Base-by-base conservation (phyloP, 495 filamentous ascomycete genomes). In the Aspergillus saccharolyticus region DNA sequence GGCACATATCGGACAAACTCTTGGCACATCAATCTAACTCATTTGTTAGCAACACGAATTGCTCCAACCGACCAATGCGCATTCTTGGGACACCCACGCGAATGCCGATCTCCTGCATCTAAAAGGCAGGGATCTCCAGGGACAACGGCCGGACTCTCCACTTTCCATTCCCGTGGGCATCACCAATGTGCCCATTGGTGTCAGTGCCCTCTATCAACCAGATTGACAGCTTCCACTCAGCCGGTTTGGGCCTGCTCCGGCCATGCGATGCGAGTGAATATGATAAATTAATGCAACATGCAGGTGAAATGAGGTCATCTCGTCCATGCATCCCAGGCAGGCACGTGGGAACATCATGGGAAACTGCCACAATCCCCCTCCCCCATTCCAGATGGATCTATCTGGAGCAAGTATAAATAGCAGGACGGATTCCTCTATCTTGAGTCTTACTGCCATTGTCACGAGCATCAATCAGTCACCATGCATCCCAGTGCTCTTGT, bases 401-500 rank as follows among this genome's bases (percentile, higher is more conserved):
- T 12, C 14, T 15, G 33, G n/a, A n/a, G n/a, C n/a, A 15, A 15
- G 33, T 2, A 39, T 39, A 39, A 39, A 39, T 39, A 39, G 33
- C 33, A 39, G 14, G 33, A 39, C 14, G 2, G 4, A 39, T 8
- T 12, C 33, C 33, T 39, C 10, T 39, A 39, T 39, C 4, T 15
- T 39, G 25, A n/a, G 25, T 28, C 3, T 39, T 15, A 39, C 14
- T 39, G 33, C 10, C 33, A 39, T 12, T 39, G 4, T 15, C 4
- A 39, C 12, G 6, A 5, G 7, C 33, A 39, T 39, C 7, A 5
- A 39, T 39, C 10, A 10, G 12, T 9, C 14, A 61, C 42, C 53
- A 75, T 75, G 72, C 63, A 72, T 66, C 54, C 59, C 52, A 67
- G 63, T 48, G 56, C 68, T 54, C 62, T 72, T 25, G 17, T 75